Evolutionary conservation across 495 filamentous ascomycete genomes (phyloP).

Genomic region (Daldinia bambusicola): DNA sequence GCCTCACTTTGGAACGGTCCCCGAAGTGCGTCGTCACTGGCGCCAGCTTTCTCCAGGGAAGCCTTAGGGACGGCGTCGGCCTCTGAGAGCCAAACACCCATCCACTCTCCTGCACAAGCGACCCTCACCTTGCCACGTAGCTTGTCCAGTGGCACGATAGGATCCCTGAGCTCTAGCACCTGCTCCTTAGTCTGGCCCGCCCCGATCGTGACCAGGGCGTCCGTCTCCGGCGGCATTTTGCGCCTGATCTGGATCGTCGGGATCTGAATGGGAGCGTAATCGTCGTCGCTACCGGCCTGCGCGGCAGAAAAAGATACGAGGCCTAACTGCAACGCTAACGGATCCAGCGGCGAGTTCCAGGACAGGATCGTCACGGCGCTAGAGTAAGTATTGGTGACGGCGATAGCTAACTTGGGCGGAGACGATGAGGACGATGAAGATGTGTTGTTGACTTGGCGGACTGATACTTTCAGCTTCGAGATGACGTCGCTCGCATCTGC

Average conservation of each 20-base stretch:
- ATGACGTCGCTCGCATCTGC: conserved; percentile 29
- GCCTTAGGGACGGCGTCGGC: conserved; percentile 43
- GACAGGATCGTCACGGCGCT: conserved; percentile 59
- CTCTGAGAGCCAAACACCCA: conserved; percentile 43
- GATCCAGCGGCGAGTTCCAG: conserved; percentile 63
- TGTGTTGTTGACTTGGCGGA: conserved; percentile 36
- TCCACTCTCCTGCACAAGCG: conserved; percentile 49
- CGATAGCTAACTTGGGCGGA: conserved; percentile 45
- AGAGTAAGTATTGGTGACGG: conserved; percentile 56
- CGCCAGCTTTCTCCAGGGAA: conserved; percentile 40
- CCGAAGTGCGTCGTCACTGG: conserved; percentile 37
- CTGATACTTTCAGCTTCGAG: conserved; percentile 45
- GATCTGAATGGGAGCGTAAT: conserved; percentile 45
- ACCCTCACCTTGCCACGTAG: conserved; percentile 41
- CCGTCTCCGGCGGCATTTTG: conserved; percentile 54
- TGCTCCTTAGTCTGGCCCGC: conserved; percentile 45
- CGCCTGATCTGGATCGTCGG: conserved; percentile 59
- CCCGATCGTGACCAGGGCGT: conserved; percentile 57
- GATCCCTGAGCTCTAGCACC: conserved; percentile 43
- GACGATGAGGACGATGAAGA: neutral
- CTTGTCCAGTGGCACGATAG: conserved; percentile 43
- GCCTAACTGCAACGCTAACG: conserved; percentile 57
- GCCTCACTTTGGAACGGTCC: conserved; percentile 44
- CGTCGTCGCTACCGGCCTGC: conserved; percentile 42
- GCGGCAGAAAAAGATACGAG: conserved; percentile 53